These are phyloP conservation scores for Trypanosoma boissoni DNA, from an alignment of 208 protist genomes.

Conservation along the genomic window DNA sequence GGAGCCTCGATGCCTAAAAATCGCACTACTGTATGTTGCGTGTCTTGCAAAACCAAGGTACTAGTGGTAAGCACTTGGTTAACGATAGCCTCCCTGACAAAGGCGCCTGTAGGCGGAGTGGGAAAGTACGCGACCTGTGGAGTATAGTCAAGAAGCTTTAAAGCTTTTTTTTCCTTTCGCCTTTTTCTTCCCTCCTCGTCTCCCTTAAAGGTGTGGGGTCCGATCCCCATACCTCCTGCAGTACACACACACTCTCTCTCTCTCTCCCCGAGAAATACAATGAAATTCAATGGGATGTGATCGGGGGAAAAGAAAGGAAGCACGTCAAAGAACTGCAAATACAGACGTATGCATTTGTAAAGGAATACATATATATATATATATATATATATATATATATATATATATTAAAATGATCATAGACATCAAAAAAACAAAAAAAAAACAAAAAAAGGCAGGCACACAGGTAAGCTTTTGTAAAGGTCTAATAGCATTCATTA, in stretches of 20 bases:
- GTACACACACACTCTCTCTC: too few relatives aligned
- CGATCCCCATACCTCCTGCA: too few relatives aligned
- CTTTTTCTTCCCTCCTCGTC: too few relatives aligned
- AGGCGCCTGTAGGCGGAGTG: constrained; percentile 16
- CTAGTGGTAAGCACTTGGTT: constrained; percentile 9
- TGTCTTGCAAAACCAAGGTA: not conserved
- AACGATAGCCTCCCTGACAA: constrained; percentile 33
- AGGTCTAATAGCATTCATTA: too few relatives aligned
- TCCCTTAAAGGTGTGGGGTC: too few relatives aligned
- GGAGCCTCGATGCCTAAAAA: not conserved
- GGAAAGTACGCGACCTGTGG: constrained; percentile 31
- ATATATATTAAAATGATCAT: constrained; percentile 1
- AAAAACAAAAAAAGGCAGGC: constrained; percentile 11
- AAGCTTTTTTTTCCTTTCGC: too few relatives aligned
- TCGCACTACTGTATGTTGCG: not conserved
- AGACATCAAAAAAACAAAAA: constrained; percentile 3
- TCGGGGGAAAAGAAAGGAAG: too few relatives aligned
- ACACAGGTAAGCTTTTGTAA: too few relatives aligned
- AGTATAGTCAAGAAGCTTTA: too few relatives aligned
- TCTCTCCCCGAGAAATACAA: too few relatives aligned
- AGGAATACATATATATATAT: not conserved
- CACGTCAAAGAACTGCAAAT: constrained; percentile 2
- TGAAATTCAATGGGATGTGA: too few relatives aligned
- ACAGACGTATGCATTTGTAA: not conserved
- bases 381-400: not conserved